Evolutionary conservation across 2,329 filamentous ascomycete species (phyloP).

Genomic region (Fusarium tuaranense): DNA sequence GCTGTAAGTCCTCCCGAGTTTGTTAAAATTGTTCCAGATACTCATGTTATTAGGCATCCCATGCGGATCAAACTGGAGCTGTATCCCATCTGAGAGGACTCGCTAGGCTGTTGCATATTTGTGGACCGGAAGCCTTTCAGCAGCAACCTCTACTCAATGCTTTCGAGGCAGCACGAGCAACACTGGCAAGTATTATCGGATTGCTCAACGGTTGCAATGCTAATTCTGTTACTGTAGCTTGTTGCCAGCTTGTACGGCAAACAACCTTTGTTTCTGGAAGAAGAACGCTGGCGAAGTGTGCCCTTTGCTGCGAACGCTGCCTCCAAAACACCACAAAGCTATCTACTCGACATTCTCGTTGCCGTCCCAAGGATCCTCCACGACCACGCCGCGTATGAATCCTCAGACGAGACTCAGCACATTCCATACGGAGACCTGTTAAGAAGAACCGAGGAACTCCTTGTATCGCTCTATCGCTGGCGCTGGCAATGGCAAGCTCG

Average conservation of each 20-base stretch:
- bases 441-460: not conserved
- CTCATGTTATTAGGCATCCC: not conserved
- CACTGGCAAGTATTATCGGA: not conserved
- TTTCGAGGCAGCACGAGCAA: not conserved
- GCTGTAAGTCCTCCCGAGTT: not conserved
- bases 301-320: not conserved
- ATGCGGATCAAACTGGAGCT: not conserved
- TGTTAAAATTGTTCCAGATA: not conserved
- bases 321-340: not conserved
- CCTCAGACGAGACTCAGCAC: not conserved
- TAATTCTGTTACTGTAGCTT: not conserved
- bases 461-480: not conserved
- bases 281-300: not conserved
- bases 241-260: not conserved
- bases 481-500: not conserved
- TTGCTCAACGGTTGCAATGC: not conserved
- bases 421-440: not conserved
- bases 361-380: not conserved
- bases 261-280: not conserved
- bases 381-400: not conserved
- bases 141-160: not conserved
- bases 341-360: not conserved
- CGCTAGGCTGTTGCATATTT: not conserved
- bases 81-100: not conserved
- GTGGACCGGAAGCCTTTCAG: not conserved